Percentiles rank a stretch among this genome's conserved stretches.
These are phyloP conservation scores for Adenanthera pavonina DNA, from an alignment of 306 rosid species.

Conservation along the genomic window DNA sequence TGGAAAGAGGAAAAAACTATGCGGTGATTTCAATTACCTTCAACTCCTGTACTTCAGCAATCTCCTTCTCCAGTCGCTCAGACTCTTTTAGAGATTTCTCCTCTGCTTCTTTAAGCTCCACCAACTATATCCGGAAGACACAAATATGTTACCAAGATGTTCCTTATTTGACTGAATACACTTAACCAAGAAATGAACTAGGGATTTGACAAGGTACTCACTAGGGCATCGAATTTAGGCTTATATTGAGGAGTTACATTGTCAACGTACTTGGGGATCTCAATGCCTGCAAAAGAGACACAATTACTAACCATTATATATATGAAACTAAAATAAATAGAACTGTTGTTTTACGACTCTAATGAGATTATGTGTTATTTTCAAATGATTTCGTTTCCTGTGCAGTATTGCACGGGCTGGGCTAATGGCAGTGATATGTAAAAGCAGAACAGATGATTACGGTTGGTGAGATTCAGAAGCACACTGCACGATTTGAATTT, in stretches of 20 bases:
- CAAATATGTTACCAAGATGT: conserved; percentile 19
- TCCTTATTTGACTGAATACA: conserved; percentile 2
- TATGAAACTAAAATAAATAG: no score
- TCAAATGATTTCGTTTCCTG: no score
- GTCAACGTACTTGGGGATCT: conserved; percentile 94
- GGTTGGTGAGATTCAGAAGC: not conserved
- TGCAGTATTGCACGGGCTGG: no score
- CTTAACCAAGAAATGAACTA: conserved; percentile 6
- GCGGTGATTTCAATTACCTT: conserved; percentile 62
- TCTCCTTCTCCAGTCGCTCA: conserved; percentile 91
- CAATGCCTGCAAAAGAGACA: conserved; percentile 59
- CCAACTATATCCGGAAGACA: conserved; percentile 56
- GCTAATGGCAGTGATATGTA: not conserved
- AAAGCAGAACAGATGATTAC: conserved; percentile 10
- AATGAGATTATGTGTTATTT: no score
- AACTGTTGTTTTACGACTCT: no score
- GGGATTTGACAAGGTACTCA: conserved; percentile 41
- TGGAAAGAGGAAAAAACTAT: not conserved
- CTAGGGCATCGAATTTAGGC: conserved; percentile 84
- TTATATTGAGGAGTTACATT: conserved; percentile 91
- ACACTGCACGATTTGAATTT: conserved; percentile 4
- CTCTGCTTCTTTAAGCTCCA: conserved; percentile 95
- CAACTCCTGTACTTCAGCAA: conserved; percentile 78
- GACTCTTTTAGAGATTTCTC: conserved; percentile 82
- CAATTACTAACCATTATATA: not conserved